Base-by-base conservation (phyloP, 2,329 filamentous ascomycete genomes). In the Decorospora gaudefroyi region DNA sequence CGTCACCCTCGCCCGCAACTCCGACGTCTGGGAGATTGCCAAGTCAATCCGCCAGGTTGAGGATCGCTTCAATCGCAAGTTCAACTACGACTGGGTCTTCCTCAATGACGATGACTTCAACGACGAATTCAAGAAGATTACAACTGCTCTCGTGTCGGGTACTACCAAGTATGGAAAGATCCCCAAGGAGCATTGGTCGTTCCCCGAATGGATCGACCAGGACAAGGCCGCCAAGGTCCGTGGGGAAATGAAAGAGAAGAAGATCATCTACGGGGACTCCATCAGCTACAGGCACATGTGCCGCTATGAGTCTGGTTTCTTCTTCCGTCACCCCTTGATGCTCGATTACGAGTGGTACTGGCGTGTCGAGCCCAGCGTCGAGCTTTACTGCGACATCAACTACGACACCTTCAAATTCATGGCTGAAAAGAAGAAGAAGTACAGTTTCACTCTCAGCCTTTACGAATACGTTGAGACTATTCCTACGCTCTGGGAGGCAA, bases 201-300 rank as follows among this genome's bases (percentile, higher is more conserved):
- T 93, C 78, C 93, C 93, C 4, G 83, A 88, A 3, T 93, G 86
- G 80, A 99, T 99, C 64, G 93, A 99, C 69, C 87, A 96, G 74
- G 88, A 96, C 37, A 95, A 88, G 76, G 95, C 93, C 28, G 82
- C 83, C 65, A 87, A 89, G 72, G 90, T 93, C 49, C 88, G 93
- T 50, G 86, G 96, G 75, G 89, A 96, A 62, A 99, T 99, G 93
- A 84, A 83, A 43, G 82, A 89, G 70, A 84, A 86, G 69, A 95
- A 96, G 77, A 95, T 99, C 72, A 99, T 99, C 73, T 99, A 99
- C 69, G 93, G 93, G 49, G 93, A 97, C 73, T 96, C 90, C 8
- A 76, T 95, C 74, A 95, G 89, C 76, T 99, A 99, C 78, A 85
- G 93, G 53, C 95, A 99, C 78, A 99, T 99, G 93, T 99, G 93